A percentile compares a stretch with the other conserved stretches of the same genome.
Conservation (phyloP, 495 filamentous ascomycete species). For the Lentithecium fluviatile region DNA sequence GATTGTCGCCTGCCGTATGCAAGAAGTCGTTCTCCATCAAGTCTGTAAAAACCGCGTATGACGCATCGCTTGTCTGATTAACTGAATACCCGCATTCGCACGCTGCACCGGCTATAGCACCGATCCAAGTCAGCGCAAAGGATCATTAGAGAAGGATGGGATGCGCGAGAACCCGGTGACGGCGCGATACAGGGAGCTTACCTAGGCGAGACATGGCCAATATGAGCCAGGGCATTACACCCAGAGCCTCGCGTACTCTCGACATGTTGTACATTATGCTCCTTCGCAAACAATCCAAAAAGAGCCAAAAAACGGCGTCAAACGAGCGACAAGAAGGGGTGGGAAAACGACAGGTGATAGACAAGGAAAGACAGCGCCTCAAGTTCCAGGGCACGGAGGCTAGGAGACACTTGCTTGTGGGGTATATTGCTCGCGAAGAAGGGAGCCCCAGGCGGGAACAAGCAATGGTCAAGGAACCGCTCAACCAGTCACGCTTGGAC, state of each 20-base stretch:
- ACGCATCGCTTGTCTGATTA: constrained; percentile 40
- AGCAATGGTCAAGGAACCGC: too few species aligned
- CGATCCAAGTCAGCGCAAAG: not conserved
- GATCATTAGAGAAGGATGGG: not conserved
- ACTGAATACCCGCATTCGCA: constrained; percentile 73
- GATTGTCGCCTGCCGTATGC: constrained; percentile 49
- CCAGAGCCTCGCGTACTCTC: constrained; percentile 7
- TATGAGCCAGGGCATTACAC: constrained; percentile 23
- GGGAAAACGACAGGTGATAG: not conserved
- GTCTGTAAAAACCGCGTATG: constrained; percentile 59
- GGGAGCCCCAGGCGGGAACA: too few species aligned
- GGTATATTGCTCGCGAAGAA: too few species aligned
- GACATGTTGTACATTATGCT: constrained; percentile 6
- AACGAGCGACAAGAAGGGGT: not conserved
- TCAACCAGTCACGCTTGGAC: too few species aligned
- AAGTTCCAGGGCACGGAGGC: not conserved
- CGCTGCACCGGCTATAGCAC: constrained; percentile 43
- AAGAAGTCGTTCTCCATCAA: constrained; percentile 68
- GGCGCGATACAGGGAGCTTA: not conserved
- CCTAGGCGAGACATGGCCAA: constrained; percentile 26
- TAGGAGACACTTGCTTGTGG: not conserved
- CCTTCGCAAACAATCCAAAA: constrained; percentile 3
- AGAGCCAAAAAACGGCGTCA: not conserved
- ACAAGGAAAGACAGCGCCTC: not conserved
- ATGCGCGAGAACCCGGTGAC: too few species aligned